Conservation (phyloP, 208 protist genomes). For the Acanthamoeba divionensis region DNA sequence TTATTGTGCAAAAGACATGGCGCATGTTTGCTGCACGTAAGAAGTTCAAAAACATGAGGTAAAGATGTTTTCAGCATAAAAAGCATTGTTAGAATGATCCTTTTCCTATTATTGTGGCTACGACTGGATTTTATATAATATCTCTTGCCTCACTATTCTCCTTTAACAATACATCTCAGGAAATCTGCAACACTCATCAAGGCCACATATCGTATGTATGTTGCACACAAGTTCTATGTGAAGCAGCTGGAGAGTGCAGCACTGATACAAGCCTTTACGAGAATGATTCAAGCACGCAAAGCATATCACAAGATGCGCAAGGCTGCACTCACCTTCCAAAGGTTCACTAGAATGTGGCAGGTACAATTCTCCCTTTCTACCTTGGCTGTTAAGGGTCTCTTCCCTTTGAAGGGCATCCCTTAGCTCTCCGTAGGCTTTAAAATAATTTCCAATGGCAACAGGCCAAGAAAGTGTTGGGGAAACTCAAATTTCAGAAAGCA, state of each 20-base stretch:
- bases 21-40: background rate
- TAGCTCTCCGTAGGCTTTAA: background rate
- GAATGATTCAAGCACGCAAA: background rate
- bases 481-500: conserved; percentile 4
- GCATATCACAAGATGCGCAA: background rate
- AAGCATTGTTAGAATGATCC: no score
- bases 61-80: no score
- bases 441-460: background rate
- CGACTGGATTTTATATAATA: no score
- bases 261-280: conserved; percentile 2
- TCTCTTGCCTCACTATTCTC: no score
- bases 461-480: conserved; percentile 1
- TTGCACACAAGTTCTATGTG: background rate
- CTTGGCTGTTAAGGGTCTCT: background rate
- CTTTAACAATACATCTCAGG: no score
- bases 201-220: background rate
- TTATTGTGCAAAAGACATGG: background rate
- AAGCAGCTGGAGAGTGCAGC: background rate
- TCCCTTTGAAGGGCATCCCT: background rate
- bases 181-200: background rate
- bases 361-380: background rate
- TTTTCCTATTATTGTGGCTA: no score
- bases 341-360: background rate
- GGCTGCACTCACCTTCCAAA: conserved; percentile 17
- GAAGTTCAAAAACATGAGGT: conserved; percentile 42